A percentile compares a stretch with the other conserved stretches of the same genome.
Evolutionary conservation across 306 rosid genomes (phyloP).

Genomic region (Cucumis cinereus): DNA sequence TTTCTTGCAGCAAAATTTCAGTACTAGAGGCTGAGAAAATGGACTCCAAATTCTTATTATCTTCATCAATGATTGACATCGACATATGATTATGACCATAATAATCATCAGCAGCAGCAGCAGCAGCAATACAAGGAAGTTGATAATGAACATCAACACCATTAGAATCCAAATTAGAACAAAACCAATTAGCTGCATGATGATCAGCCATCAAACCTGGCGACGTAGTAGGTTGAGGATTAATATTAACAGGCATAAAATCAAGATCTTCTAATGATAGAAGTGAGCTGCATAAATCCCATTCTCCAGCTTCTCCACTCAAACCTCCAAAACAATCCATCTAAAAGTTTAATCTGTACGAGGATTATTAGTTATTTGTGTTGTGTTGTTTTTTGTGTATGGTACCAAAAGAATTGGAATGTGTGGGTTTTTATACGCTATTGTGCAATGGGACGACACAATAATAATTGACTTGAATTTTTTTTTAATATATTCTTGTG

Average conservation of each 20-base stretch:
- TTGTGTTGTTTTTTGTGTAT: background rate
- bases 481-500: background rate
- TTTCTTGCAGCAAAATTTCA: constrained; percentile 29
- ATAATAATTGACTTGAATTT: background rate
- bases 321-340: background rate
- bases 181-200: constrained; percentile 17
- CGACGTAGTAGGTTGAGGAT: background rate
- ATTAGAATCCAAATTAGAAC: constrained; percentile 20
- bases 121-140: background rate
- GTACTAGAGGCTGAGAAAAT: constrained; percentile 16
- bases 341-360: background rate
- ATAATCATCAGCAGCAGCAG: background rate
- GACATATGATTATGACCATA: background rate
- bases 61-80: background rate
- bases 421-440: background rate
- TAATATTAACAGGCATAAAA: background rate
- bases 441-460: background rate
- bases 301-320: background rate
- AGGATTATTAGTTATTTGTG: background rate
- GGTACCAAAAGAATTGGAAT: background rate
- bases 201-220: constrained; percentile 6
- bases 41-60: constrained; percentile 8
- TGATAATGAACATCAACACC: background rate
- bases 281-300: constrained; percentile 3
- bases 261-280: background rate